Base-by-base conservation (phyloP, 192 early-diverging fungal genomes). In the Entomortierella chlamydospora region DNA sequence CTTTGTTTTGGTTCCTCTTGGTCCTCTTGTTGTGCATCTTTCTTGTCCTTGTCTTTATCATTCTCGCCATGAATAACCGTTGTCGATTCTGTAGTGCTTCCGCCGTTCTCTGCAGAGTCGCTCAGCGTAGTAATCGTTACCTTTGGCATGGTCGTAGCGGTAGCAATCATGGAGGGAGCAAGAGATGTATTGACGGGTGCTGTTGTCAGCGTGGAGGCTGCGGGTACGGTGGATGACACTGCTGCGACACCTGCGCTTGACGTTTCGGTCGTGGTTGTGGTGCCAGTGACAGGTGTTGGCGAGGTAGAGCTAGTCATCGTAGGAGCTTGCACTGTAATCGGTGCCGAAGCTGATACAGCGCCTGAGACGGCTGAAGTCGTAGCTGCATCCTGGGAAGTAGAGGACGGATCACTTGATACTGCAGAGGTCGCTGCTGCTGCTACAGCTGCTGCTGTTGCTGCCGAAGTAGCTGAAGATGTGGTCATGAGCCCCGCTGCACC, bases 161-260 rank as follows among this genome's bases (percentile, higher is more conserved):
- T 79, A 1, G 76, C 76, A 66, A 79, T 79, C 68, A 70, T 79
- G 33, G 76, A 79, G 2, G 76, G 76, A 22, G 76, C 76, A 22
- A 74, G 42, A 29, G 73, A 39, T 31, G 57, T 25, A 37, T 45
- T 49, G 34, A 42, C 39, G 2, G 69, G 59, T 25, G 69, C 42
- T 15, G 60, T n/a, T 10, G 67, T 66, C 47, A 61, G 17, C 29
- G 45, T 59, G n/a, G 42, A 30, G 4, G 70, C n/a, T n/a, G 61
- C 33, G 20, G 65, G 31, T 23, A 53, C 34, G 45, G 50, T 31
- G 0, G 55, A 30, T 17, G 57, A 29, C 11, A 31, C 17, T 4
- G 71, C 33, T 25, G 61, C 52, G 45, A 13, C 15, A 47, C 42
- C 58, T 20, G 82, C 53, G 54, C 65, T 51, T 47, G 33, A 18